Evolutionary conservation across 768 basidiomycete species (phyloP), one percentile per base, ranked within the genome.

Genomic region (Cystobasidium ongulense): DNA sequence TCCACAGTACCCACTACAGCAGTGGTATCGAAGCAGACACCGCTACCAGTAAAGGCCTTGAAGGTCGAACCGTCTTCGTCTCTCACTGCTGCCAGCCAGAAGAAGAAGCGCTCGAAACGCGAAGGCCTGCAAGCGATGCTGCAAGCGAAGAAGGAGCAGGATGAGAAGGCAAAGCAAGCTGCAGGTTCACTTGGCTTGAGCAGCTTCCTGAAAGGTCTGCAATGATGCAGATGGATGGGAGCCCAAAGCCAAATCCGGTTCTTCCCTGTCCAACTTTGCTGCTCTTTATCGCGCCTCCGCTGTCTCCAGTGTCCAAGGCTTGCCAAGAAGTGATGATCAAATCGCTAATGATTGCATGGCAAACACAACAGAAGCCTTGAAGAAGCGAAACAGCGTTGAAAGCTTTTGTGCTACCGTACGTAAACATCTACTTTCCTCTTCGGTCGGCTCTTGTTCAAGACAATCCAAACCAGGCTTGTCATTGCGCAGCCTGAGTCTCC

Each of bases 121-220:
- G 65, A 67, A 52, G 65, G 65, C 13, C 65, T 67, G 4, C 65
- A 67, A 23, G 65, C 65, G 7, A 67, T 67, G 65, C 35, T 67
- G 7, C 65, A 67, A 41, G 65, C 65, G 29, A 23, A 41, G 7
- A 46, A 31, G 35, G 43, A 67, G 15, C 39, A 35, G 23, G 65
- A 67, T 3, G 65, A 41, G 25, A 52, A 67, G 43, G 43, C 38
- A 21, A 59, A 59, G 57, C 23, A 67, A 25, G 35, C 41, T 2
- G 43, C 31, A n/a, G 41, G 43, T n/a, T 29, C 36, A 8, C 50
- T 67, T 27, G 31, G 65, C 8, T 27, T 67, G 27, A 50, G 39
- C 29, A 67, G 65, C 65, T 67, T 67, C 35, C 31, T 67, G 38
- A 36, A 67, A 52, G 65, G 50, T n/a, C 53, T 67, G 35, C 29